phyloP scores from a whole-genome alignment of 2,329 filamentous ascomycete genomes.

The Penicillium corylophilum region DNA sequence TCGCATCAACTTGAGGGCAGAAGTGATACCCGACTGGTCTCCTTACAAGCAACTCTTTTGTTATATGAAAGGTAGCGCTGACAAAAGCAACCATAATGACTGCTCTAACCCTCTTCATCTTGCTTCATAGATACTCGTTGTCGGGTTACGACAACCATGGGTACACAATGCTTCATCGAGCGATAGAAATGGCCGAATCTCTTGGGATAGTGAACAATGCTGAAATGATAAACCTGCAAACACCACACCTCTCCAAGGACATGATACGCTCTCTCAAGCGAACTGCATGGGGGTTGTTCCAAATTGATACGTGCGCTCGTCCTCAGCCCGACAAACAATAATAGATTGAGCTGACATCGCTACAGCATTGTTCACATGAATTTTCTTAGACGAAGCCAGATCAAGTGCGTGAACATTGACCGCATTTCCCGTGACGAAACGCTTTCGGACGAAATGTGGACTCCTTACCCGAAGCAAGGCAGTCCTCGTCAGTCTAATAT shows the following conservation, averaged over 20 bases:
- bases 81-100: background rate
- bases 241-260: background rate
- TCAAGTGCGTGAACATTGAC: background rate
- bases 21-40: background rate
- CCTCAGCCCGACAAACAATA: background rate
- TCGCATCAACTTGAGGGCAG: background rate
- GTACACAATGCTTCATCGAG: background rate
- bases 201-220: background rate
- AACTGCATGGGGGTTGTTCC: background rate
- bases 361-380: background rate
- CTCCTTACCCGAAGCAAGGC: background rate
- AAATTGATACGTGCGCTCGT: background rate
- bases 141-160: background rate
- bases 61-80: background rate
- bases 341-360: background rate
- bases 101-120: background rate
- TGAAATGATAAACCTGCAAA: background rate
- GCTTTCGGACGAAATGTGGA: background rate
- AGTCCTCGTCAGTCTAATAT: background rate
- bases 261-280: background rate
- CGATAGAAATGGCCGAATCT: background rate
- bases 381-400: background rate
- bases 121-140: background rate
- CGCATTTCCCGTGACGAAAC: background rate
- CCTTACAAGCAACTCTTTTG: background rate